Percentiles rank a stretch among this genome's conserved stretches.
Evolutionary conservation across 352 stramenopile genomes (phyloP).

Genomic region (Phytophthora crassamura): DNA sequence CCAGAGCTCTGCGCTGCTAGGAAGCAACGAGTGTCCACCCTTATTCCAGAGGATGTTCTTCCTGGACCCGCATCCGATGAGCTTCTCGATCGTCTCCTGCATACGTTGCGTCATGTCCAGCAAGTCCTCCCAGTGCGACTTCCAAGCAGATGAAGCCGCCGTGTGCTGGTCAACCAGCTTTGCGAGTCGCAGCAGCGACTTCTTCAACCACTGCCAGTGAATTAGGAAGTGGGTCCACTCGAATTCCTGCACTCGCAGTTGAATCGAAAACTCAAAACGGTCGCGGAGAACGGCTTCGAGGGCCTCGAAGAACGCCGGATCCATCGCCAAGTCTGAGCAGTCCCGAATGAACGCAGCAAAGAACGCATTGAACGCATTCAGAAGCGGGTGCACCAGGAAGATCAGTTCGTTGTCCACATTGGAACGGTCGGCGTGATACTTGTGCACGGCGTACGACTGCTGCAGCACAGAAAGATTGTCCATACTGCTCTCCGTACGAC

Average conservation of each 20-base stretch:
- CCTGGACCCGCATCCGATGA: conserved; percentile 66
- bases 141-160: conserved; percentile 21
- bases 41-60: conserved; percentile 95
- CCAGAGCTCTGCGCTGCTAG: conserved; percentile 67
- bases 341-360: conserved; percentile 35
- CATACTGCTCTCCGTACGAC: conserved; percentile 38
- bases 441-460: conserved; percentile 85
- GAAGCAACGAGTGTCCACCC: conserved; percentile 86
- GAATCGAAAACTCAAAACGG: conserved; percentile 83
- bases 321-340: conserved; percentile 1
- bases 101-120: conserved; percentile 79
- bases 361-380: conserved; percentile 68
- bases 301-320: conserved; percentile 22
- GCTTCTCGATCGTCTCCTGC: conserved; percentile 69
- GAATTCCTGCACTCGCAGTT: conserved; percentile 57
- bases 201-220: conserved; percentile 82
- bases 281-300: conserved; percentile 59
- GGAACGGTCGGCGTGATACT: conserved; percentile 75
- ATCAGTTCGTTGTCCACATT: conserved; percentile 77
- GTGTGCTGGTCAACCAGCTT: conserved; percentile 28
- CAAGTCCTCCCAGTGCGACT: conserved; percentile 49
- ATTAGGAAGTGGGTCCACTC: conserved; percentile 88
- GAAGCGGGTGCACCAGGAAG: conserved; percentile 75
- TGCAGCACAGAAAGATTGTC: conserved; percentile 71
- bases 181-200: conserved; percentile 53